Percentiles rank a stretch among this genome's conserved stretches.
Evolutionary conservation across 148 eudicot genomes (phyloP).

Genomic region (Fagopyrum homotropicum): DNA sequence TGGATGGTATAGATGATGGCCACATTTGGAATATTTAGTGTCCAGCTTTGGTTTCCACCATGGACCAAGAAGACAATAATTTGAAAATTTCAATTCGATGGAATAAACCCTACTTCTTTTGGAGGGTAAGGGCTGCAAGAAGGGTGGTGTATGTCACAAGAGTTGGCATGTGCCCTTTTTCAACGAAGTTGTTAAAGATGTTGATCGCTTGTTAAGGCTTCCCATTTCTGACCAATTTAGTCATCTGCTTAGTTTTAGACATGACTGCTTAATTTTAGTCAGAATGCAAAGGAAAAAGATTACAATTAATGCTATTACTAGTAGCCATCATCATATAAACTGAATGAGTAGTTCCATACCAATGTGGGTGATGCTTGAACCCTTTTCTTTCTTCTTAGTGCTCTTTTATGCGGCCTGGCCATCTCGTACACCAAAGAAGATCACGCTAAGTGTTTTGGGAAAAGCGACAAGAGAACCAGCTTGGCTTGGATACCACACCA

Average conservation of each 20-base stretch:
- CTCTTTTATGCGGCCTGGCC: slow-evolving; percentile 39
- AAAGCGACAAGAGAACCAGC: neutral
- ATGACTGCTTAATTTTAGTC: slow-evolving; percentile 39
- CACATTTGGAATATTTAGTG: no score
- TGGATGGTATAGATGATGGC: no score
- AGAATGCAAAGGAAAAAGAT: neutral
- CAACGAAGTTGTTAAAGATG: slow-evolving; percentile 51
- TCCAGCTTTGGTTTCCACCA: slow-evolving; percentile 54
- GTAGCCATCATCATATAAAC: neutral
- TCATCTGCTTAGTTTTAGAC: slow-evolving; percentile 60
- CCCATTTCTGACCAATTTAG: slow-evolving; percentile 46
- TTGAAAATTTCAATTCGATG: no score
- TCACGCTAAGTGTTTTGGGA: neutral
- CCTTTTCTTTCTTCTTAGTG: slow-evolving; percentile 41
- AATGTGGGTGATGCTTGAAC: slow-evolving; percentile 54
- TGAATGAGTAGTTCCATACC: slow-evolving; percentile 26
- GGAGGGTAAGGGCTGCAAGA: slow-evolving; percentile 68
- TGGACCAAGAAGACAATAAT: no score
- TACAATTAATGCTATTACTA: slow-evolving; percentile 11
- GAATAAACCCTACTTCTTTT: slow-evolving; percentile 57
- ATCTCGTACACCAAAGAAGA: slow-evolving; percentile 13
- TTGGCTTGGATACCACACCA: neutral
- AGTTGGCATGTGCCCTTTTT: slow-evolving; percentile 81
- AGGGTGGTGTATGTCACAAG: slow-evolving; percentile 80
- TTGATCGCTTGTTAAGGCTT: slow-evolving; percentile 58